Conservation (phyloP, 192 early-diverging fungal species). For the Podila epicladia region DNA sequence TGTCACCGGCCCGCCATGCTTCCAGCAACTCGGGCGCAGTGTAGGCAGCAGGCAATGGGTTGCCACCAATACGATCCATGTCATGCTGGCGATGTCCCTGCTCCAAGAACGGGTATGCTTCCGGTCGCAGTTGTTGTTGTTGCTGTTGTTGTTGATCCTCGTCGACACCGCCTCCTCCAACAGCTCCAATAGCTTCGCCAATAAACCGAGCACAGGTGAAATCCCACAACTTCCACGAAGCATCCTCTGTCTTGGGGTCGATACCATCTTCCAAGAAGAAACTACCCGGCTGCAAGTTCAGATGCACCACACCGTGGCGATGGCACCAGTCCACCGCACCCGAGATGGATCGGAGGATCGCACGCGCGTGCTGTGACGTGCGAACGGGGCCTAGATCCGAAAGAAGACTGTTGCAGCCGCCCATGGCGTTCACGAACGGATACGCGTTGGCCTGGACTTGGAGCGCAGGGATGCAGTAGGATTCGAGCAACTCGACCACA, state of each 20-base stretch:
- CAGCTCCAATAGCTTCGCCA: slow-evolving; percentile 36
- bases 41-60: slow-evolving; percentile 38
- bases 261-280: slow-evolving; percentile 49
- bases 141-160: neutral
- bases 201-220: slow-evolving; percentile 46
- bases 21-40: slow-evolving; percentile 43
- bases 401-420: slow-evolving; percentile 33
- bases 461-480: slow-evolving; percentile 40
- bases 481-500: slow-evolving; percentile 44
- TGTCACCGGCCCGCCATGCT: slow-evolving; percentile 40
- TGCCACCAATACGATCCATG: slow-evolving; percentile 31
- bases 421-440: slow-evolving; percentile 49
- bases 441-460: slow-evolving; percentile 32
- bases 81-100: slow-evolving; percentile 25
- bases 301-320: slow-evolving; percentile 42
- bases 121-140: slow-evolving; percentile 1
- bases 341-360: slow-evolving; percentile 35
- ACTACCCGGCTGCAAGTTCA: slow-evolving; percentile 45
- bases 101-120: slow-evolving; percentile 22
- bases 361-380: slow-evolving; percentile 27
- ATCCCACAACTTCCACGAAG: slow-evolving; percentile 51
- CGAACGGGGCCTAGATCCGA: slow-evolving; percentile 27
- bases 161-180: slow-evolving; percentile 28
- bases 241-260: slow-evolving; percentile 32
- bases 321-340: slow-evolving; percentile 49